phyloP scores from a whole-genome alignment of 2,329 filamentous ascomycete genomes.

The Leptographium radiaticola region DNA sequence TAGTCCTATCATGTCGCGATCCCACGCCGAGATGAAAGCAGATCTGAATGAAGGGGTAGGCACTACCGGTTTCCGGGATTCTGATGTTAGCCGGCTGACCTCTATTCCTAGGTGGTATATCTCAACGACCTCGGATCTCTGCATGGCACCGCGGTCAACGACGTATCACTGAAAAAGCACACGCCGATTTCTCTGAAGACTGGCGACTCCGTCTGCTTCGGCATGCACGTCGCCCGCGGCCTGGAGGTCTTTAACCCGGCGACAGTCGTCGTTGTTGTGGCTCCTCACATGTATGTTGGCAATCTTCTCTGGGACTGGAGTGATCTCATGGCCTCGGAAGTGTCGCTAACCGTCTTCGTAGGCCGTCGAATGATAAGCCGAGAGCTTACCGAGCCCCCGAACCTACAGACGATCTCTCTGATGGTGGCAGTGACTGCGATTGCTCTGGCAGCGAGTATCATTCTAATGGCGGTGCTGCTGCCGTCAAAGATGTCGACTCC shows the following conservation, averaged over 20 bases:
- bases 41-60: conserved; percentile 31
- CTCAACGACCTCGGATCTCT: conserved; percentile 36
- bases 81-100: neutral
- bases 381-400: conserved; percentile 17
- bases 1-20: conserved; percentile 57
- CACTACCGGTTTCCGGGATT: neutral
- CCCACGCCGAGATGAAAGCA: conserved; percentile 45
- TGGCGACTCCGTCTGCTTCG: conserved; percentile 26
- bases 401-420: conserved; percentile 6
- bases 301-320: neutral
- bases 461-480: neutral
- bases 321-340: no score
- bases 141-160: conserved; percentile 38
- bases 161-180: conserved; percentile 13
- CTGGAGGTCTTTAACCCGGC: conserved; percentile 18
- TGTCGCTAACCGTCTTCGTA: neutral
- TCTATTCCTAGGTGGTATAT: neutral
- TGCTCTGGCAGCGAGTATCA: neutral
- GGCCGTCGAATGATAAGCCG: neutral
- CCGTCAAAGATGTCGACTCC: neutral
- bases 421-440: neutral
- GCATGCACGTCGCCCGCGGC: conserved; percentile 24
- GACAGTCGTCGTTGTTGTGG: conserved; percentile 14
- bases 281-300: conserved; percentile 11
- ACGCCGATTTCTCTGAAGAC: conserved; percentile 14